A percentile compares a stretch with the other conserved stretches of the same genome.
phyloP scores from a whole-genome alignment of 1,284 basidiomycete species.

The Sanghuangporus weigelae region DNA sequence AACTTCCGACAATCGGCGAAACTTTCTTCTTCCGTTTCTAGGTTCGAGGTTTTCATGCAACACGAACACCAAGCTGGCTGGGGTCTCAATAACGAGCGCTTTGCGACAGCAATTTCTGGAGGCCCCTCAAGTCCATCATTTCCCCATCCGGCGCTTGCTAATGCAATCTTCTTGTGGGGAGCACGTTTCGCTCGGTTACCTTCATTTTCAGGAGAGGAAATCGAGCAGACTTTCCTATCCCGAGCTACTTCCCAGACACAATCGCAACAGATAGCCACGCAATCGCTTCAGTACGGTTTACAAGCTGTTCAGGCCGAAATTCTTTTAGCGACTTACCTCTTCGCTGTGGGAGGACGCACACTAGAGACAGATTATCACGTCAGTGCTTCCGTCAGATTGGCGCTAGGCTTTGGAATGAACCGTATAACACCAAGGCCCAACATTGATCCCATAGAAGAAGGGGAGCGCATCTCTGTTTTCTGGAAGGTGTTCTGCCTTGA shows the following conservation, averaged over 20 bases:
- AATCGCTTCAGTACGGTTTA: neutral
- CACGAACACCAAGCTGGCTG: slow-evolving; percentile 8
- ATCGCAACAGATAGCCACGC: neutral
- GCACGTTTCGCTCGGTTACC: slow-evolving; percentile 5
- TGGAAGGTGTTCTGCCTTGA: slow-evolving; percentile 17
- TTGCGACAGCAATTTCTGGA: neutral
- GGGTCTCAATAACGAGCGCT: neutral
- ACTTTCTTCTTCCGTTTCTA: neutral
- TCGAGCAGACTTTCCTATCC: slow-evolving; percentile 2
- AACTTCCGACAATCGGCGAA: neutral
- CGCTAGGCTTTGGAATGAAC: slow-evolving; percentile 13
- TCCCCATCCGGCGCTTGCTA: slow-evolving; percentile 13
- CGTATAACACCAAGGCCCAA: neutral
- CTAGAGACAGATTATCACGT: slow-evolving; percentile 16
- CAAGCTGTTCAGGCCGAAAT: slow-evolving; percentile 16
- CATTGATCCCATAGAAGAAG: slow-evolving; percentile 10
- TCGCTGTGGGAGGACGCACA: slow-evolving; percentile 5
- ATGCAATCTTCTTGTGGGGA: slow-evolving; percentile 16
- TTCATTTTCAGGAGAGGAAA: neutral
- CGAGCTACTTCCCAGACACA: slow-evolving; percentile 1
- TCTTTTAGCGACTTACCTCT: slow-evolving; percentile 13
- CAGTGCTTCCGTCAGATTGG: slow-evolving; percentile 13
- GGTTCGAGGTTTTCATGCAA: slow-evolving; percentile 5
- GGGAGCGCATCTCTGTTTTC: slow-evolving; percentile 15
- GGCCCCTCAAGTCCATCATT: neutral